Base-by-base conservation (phyloP, 2,329 filamentous ascomycete species). In the Zasmidium citrigriseum region DNA sequence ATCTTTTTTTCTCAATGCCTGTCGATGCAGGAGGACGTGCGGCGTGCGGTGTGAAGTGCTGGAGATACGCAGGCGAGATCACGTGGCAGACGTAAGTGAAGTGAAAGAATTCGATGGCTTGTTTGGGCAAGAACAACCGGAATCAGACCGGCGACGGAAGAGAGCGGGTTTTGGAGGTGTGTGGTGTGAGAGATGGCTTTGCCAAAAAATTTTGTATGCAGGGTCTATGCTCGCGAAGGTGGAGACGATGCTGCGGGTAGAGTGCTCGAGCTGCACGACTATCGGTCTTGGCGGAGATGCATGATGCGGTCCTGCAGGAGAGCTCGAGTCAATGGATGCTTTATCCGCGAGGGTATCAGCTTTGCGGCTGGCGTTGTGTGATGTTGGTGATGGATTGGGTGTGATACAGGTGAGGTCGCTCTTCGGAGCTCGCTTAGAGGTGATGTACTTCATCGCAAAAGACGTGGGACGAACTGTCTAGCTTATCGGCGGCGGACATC, bases 151-250 rank as follows among this genome's bases (percentile, higher is more conserved):
- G 44, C 49, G 16, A 4, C n/a, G 25, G 34, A 41, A 41, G 9
- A 27, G 14, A 20, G 50, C 34, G 20, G 50, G 34, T 20, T 29
- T 23, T 24, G 10, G 24, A 29, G 38, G 48, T 29, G 22, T 49
- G 50, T 57, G 58, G 55, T 58, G 55, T 58, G 55, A 54, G 53
- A 48, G 27, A 50, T 59, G 38, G 56, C 18, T 45, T 27, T 44
- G 24, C 49, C 34, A 24, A 20, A 51, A 41, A 55, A 49, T 38
- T 57, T 58, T 50, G 23, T 25, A 46, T 45, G 60, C 57, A 57
- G 56, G 53, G 49, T 45, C 55, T 58, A 53, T 49, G 52, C 52
- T 58, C 52, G 44, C 12, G 52, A 10, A 49, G 29, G 50, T 46
- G 34, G 50, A 46, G 55, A 38, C 45, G n/a, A n/a, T 18, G 52